These are phyloP conservation scores for Gliomastix tumulicola DNA, from an alignment of 2,329 filamentous ascomycete species.

Conservation along the genomic window DNA sequence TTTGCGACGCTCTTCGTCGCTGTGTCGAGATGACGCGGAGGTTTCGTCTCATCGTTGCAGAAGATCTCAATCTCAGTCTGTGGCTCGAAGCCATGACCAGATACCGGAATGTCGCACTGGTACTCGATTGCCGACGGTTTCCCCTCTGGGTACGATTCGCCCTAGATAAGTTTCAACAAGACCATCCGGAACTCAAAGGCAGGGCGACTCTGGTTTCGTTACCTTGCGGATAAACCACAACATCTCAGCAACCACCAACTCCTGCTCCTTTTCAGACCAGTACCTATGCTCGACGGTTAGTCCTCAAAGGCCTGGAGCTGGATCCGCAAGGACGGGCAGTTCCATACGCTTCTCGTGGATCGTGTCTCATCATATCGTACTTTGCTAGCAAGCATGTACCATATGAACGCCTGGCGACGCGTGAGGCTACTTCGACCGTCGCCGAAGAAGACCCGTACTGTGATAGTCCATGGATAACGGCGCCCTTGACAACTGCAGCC, in stretches of 20 bases:
- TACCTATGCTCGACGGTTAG: constrained; percentile 17
- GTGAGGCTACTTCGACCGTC: constrained; percentile 22
- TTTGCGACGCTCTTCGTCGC: constrained; percentile 22
- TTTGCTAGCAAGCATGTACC: constrained; percentile 25
- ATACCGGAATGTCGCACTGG: constrained; percentile 27
- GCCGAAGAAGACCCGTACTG: constrained; percentile 18
- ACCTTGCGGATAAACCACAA: constrained; percentile 32
- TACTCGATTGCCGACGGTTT: constrained; percentile 26
- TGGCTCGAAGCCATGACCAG: constrained; percentile 19
- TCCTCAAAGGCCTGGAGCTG: no score
- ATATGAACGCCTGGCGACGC: constrained; percentile 27
- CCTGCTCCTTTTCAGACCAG: constrained; percentile 28
- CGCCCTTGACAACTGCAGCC: constrained; percentile 43
- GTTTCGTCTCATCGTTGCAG: constrained; percentile 19
- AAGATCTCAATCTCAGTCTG: constrained; percentile 30
- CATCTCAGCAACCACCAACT: constrained; percentile 26
- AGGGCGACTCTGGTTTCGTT: no score
- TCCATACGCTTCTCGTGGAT: constrained; percentile 25
- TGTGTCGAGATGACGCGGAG: constrained; percentile 19
- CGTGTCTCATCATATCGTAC: constrained; percentile 26
- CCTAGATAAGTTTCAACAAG: no score
- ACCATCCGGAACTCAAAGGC: background rate
- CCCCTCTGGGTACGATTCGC: constrained; percentile 27
- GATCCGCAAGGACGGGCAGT: background rate
- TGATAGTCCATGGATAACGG: constrained; percentile 32